phyloP scores from a whole-genome alignment of 202 grass and related monocot species.

The Brachypodium distachyon region DNA sequence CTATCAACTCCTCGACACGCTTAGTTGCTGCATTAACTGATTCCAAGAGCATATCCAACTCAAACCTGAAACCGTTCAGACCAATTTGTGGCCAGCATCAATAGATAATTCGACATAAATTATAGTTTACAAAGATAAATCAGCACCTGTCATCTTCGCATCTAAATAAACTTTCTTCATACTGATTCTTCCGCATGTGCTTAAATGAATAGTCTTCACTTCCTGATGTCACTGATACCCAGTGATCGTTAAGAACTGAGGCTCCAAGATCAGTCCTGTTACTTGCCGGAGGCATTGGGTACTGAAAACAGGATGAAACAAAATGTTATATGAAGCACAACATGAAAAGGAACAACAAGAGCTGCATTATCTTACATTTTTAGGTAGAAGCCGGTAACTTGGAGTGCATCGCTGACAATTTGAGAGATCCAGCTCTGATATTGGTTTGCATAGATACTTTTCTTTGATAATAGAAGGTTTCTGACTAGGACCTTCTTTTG shows the following conservation, averaged over 20 bases:
- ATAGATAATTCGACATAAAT: not conserved
- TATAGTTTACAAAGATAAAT: not conserved
- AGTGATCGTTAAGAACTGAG: conserved; percentile 75
- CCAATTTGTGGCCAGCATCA: conserved; percentile 3
- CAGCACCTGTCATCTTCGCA: conserved; percentile 91
- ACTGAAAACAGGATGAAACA: conserved; percentile 37
- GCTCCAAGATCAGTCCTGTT: conserved; percentile 71
- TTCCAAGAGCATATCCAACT: conserved; percentile 97
- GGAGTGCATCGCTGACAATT: conserved; percentile 83
- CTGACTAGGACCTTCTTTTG: conserved; percentile 51
- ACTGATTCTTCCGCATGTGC: conserved; percentile 97
- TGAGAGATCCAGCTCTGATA: conserved; percentile 96
- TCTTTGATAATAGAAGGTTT: conserved; percentile 72
- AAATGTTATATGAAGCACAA: conserved; percentile 6
- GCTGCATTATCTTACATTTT: conserved; percentile 53
- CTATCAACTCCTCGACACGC: conserved; percentile 78
- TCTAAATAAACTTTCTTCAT: conserved; percentile 96
- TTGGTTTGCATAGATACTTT: conserved; percentile 85
- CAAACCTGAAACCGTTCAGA: conserved; percentile 54
- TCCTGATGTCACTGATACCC: conserved; percentile 97
- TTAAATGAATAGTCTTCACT: conserved; percentile 99
- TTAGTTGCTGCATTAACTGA: conserved; percentile 79
- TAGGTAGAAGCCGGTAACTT: conserved; percentile 91
- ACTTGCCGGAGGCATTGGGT: conserved; percentile 71
- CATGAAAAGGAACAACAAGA: not conserved